Evolutionary conservation across 148 eudicot species (phyloP), one percentile per base, ranked within the genome.

Genomic region (Rhododendron ovatum): DNA sequence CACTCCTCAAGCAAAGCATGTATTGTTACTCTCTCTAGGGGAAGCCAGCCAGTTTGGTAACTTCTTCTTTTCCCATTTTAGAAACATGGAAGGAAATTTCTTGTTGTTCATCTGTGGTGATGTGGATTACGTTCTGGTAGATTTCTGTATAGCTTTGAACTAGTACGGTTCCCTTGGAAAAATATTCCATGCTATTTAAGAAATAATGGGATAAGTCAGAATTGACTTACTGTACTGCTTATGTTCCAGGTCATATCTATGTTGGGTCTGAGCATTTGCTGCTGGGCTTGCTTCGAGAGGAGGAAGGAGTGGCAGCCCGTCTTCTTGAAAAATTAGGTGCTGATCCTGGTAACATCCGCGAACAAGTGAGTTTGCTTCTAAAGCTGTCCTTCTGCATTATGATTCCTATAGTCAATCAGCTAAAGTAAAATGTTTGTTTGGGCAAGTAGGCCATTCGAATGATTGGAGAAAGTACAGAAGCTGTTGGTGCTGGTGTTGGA

Each of bases 221-320:
- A 41, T 77, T 77, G n/a, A 61, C 61, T 20, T 35, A 41, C 65
- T 39, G 55, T 59, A 4, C 13, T 61, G 50, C 51, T 35, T 37
- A 83, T 69, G 39, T 33, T 89, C 41, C 83, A 92, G 94, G 93
- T 83, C 94, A 92, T 85, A 92, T 90, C 83, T 91, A 94, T 88
- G 95, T 96, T 88, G 98, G 99, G 55, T 94, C 99, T 15, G 98
- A 95, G 85, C 99, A 96, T 90, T 92, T 96, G 94, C 93, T 96
- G 69, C 88, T 96, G 90, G 98, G 98, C 57, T 91, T 95, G 92
- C 99, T 96, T 87, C 94, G 95, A 69, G 99, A 95, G 91, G 98
- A 98, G 83, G 99, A 96, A 86, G 98, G 98, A 86, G 99, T 95
- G 65, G 98, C 96, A 83, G 98, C 98, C 63, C 98, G 98, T 88